These are phyloP conservation scores for Aphanoascus verrucosus DNA, from an alignment of 2,329 filamentous ascomycete genomes.

Conservation along the genomic window DNA sequence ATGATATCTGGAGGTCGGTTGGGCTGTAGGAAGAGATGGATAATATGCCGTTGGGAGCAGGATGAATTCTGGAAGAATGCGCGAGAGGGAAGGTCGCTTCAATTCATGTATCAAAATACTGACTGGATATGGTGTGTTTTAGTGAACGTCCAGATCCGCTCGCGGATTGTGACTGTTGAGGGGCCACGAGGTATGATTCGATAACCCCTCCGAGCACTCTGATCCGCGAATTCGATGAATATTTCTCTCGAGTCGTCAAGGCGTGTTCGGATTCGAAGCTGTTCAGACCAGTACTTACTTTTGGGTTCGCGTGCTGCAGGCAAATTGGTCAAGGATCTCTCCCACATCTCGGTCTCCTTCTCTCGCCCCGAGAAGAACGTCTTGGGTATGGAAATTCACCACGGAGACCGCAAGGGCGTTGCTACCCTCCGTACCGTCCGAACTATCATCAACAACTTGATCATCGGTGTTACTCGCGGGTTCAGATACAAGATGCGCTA, in stretches of 20 bases:
- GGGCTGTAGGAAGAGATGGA: neutral
- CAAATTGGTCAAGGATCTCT: slow-evolving; percentile 94
- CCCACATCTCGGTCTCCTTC: slow-evolving; percentile 95
- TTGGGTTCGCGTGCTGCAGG: slow-evolving; percentile 42
- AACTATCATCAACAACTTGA: slow-evolving; percentile 96
- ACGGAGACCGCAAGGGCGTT: slow-evolving; percentile 94
- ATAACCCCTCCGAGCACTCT: neutral
- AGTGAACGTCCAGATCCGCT: slow-evolving; percentile 99
- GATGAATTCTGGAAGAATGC: neutral
- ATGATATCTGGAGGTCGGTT: neutral
- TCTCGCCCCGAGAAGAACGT: slow-evolving; percentile 70
- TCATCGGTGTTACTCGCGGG: slow-evolving; percentile 95
- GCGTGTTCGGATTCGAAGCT: neutral
- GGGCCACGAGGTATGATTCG: slow-evolving; percentile 67
- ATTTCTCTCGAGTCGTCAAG: slow-evolving; percentile 1
- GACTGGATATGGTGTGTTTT: slow-evolving; percentile 28
- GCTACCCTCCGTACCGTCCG: slow-evolving; percentile 96
- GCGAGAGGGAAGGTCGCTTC: neutral
- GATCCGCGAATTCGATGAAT: slow-evolving; percentile 14
- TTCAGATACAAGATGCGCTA: slow-evolving; percentile 99
- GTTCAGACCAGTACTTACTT: neutral
- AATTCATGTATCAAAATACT: neutral
- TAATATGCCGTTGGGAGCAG: neutral
- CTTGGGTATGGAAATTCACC: slow-evolving; percentile 97
- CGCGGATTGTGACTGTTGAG: slow-evolving; percentile 90